Conservation (phyloP, 2,329 filamentous ascomycete species). For the Colletotrichum destructivum region DNA sequence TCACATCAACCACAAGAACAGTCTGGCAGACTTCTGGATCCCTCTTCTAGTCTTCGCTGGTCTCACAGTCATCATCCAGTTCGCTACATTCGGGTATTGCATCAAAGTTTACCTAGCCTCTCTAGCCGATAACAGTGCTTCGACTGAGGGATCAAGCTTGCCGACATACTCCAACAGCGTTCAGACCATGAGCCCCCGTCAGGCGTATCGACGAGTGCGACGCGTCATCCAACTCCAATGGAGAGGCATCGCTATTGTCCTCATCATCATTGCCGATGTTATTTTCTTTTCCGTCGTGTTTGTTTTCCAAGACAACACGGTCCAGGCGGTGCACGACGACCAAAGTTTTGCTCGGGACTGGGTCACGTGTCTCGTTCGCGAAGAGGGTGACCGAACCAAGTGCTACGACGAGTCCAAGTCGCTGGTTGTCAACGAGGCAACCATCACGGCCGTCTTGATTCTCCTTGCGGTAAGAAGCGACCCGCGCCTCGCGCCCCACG, state of each 20-base stretch:
- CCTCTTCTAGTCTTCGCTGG: constrained; percentile 86
- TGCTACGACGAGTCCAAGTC: constrained; percentile 74
- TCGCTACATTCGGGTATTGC: constrained; percentile 91
- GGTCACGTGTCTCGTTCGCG: constrained; percentile 78
- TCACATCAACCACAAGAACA: constrained; percentile 93
- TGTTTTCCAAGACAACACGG: constrained; percentile 85
- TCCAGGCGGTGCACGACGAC: constrained; percentile 71
- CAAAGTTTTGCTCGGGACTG: constrained; percentile 72
- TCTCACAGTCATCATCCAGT: constrained; percentile 83
- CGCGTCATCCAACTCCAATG: constrained; percentile 94
- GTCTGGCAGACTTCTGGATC: constrained; percentile 90
- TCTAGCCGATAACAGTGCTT: constrained; percentile 79
- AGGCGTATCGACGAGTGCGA: constrained; percentile 88
- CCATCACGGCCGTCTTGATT: constrained; percentile 85
- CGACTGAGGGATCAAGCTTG: constrained; percentile 80
- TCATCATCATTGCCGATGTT: constrained; percentile 91
- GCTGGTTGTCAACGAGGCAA: constrained; percentile 81
- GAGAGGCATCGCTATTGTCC: constrained; percentile 90
- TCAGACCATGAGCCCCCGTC: constrained; percentile 83
- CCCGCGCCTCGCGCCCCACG: constrained; percentile 2
- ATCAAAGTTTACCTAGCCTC: constrained; percentile 94
- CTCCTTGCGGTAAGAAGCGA: constrained; percentile 78
- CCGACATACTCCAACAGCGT: constrained; percentile 84
- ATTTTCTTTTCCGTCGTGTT: constrained; percentile 96
- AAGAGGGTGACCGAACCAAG: constrained; percentile 71